phyloP scores from a whole-genome alignment of 257 asterid genomes.

The Datura wrightii region DNA sequence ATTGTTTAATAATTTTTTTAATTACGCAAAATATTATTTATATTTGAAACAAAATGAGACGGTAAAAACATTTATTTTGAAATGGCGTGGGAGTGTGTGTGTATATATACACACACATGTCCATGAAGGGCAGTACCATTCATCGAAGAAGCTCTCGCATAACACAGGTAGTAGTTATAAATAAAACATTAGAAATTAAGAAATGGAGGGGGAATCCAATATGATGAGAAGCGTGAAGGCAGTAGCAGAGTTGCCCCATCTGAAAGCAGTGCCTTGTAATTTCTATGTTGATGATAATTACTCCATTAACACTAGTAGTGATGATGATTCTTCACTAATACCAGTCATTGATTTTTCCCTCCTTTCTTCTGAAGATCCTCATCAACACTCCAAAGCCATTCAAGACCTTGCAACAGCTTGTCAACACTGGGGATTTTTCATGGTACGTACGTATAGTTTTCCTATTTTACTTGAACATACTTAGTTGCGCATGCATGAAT shows the following conservation, averaged over 20 bases:
- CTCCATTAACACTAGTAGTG: constrained; percentile 32
- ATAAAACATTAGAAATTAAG: not conserved
- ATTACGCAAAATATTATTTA: too few species aligned
- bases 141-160: too few species aligned
- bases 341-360: constrained; percentile 57
- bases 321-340: constrained; percentile 41
- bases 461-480: not conserved
- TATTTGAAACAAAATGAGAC: too few species aligned
- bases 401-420: constrained; percentile 57
- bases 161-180: not conserved
- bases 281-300: constrained; percentile 38
- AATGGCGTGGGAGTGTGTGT: too few species aligned
- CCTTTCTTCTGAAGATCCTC: constrained; percentile 46
- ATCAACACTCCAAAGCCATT: constrained; percentile 49
- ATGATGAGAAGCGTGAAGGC: not conserved
- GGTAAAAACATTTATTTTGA: too few species aligned
- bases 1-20: too few species aligned
- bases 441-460: constrained; percentile 44
- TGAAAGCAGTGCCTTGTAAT: constrained; percentile 47
- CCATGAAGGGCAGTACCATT: too few species aligned
- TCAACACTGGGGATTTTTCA: constrained; percentile 70
- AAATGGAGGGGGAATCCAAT: not conserved
- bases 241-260: constrained; percentile 6
- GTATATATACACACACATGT: too few species aligned
- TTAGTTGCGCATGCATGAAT: not conserved